These are phyloP conservation scores for Ichthyophonus hoferi DNA, from an alignment of 208 protist species.

Conservation along the genomic window DNA sequence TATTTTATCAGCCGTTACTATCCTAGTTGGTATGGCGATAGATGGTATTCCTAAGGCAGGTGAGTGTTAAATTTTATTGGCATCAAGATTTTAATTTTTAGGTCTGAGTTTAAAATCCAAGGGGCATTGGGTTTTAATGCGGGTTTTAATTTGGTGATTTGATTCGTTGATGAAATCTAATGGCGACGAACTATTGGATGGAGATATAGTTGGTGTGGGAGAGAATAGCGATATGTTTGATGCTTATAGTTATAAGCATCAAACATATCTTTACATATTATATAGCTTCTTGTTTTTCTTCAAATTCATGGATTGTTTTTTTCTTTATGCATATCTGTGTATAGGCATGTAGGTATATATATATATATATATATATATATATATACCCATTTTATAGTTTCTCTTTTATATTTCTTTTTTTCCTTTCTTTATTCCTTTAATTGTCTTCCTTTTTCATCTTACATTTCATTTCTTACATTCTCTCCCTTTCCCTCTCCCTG, in stretches of 20 bases:
- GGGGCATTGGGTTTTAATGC: no score
- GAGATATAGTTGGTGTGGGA: no score
- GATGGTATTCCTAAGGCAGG: slow-evolving; percentile 5
- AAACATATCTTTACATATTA: no score
- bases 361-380: no score
- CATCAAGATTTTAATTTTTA: no score
- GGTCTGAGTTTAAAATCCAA: no score
- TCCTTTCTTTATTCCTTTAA: not conserved
- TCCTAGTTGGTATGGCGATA: slow-evolving; percentile 38
- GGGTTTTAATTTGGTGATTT: no score
- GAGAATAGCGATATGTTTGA: not conserved
- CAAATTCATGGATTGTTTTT: not conserved
- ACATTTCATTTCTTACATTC: not conserved
- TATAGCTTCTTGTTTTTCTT: no score
- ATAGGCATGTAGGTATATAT: no score
- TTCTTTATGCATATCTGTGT: not conserved
- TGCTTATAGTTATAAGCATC: not conserved
- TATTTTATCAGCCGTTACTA: slow-evolving; percentile 19
- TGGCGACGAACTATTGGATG: no score
- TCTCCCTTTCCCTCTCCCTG: not conserved
- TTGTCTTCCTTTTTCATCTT: not conserved
- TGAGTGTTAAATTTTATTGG: not conserved
- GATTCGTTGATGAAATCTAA: no score
- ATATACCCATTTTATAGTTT: no score
- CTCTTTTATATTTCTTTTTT: not conserved